These are phyloP conservation scores for Fomitiporia mediterranea DNA, from an alignment of 1,284 basidiomycete species.

Conservation along the genomic window DNA sequence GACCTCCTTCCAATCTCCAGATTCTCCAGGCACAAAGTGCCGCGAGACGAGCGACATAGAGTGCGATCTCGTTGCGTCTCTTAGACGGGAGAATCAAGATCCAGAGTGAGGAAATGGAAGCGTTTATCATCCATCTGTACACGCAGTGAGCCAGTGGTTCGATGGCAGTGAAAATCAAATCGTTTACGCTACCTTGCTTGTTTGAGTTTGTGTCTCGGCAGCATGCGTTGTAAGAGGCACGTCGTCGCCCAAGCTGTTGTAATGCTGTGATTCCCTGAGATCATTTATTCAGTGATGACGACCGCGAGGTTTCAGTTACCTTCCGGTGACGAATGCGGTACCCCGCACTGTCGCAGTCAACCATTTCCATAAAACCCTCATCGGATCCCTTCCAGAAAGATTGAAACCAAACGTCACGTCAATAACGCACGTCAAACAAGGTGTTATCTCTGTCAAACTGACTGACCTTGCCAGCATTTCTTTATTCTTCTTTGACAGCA, in stretches of 20 bases:
- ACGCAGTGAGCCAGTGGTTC: background rate
- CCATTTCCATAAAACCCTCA: constrained; percentile 13
- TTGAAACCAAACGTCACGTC: background rate
- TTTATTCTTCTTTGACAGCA: background rate
- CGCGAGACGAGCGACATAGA: constrained; percentile 21
- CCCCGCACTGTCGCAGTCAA: constrained; percentile 17
- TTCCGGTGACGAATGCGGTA: constrained; percentile 19
- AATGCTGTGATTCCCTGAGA: constrained; percentile 9
- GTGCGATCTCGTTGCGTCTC: constrained; percentile 18
- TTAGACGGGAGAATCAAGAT: constrained; percentile 16
- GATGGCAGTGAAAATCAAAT: background rate
- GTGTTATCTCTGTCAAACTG: background rate
- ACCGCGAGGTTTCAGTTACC: background rate
- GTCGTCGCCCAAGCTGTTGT: constrained; percentile 21
- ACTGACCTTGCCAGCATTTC: constrained; percentile 7
- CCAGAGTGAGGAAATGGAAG: constrained; percentile 18
- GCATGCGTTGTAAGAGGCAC: constrained; percentile 19
- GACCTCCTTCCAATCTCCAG: constrained; percentile 9
- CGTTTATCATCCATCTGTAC: constrained; percentile 20
- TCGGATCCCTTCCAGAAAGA: background rate
- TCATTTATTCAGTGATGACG: background rate
- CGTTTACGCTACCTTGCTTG: constrained; percentile 9
- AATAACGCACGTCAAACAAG: too few relatives aligned
- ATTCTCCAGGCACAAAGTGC: constrained; percentile 15
- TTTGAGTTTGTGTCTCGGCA: constrained; percentile 4